Evolutionary conservation across 1,284 basidiomycete species (phyloP).

Genomic region (Boletellus sp.): DNA sequence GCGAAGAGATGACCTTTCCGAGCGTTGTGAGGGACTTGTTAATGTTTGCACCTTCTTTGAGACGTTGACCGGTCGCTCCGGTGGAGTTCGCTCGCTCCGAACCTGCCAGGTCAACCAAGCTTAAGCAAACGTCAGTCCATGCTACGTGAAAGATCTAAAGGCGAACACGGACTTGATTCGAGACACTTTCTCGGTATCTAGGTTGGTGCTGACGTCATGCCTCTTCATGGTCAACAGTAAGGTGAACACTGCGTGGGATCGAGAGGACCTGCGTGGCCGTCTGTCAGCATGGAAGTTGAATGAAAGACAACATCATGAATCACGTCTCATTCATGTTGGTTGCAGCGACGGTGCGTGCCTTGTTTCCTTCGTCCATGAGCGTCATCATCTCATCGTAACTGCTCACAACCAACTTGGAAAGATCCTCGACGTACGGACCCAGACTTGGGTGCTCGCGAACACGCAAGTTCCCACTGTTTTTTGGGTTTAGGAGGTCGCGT

Average conservation of each 20-base stretch:
- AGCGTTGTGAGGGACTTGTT: conserved; percentile 97
- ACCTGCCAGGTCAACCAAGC: conserved; percentile 93
- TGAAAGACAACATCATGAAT: conserved; percentile 25
- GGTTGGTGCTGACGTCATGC: conserved; percentile 76
- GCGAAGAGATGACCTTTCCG: conserved; percentile 93
- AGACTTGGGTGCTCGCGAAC: conserved; percentile 95
- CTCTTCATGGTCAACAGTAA: conserved; percentile 89
- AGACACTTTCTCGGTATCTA: conserved; percentile 95
- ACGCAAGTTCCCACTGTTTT: conserved; percentile 93
- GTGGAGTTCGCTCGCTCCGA: conserved; percentile 96
- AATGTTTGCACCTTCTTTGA: conserved; percentile 97
- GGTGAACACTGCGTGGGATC: conserved; percentile 97
- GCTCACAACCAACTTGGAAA: conserved; percentile 89
- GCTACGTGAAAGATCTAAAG: neutral
- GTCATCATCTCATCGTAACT: conserved; percentile 96
- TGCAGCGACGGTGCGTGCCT: conserved; percentile 95
- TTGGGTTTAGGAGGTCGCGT: conserved; percentile 93
- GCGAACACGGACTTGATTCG: conserved; percentile 71
- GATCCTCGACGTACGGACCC: conserved; percentile 96
- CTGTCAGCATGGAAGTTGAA: neutral
- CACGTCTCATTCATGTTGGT: conserved; percentile 99
- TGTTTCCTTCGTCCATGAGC: conserved; percentile 99
- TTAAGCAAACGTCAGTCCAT: conserved; percentile 29
- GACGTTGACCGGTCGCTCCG: conserved; percentile 89
- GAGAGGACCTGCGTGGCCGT: conserved; percentile 65